These are phyloP conservation scores for Hevea brasiliensis DNA, from an alignment of 345 rosid genomes.

Conservation along the genomic window DNA sequence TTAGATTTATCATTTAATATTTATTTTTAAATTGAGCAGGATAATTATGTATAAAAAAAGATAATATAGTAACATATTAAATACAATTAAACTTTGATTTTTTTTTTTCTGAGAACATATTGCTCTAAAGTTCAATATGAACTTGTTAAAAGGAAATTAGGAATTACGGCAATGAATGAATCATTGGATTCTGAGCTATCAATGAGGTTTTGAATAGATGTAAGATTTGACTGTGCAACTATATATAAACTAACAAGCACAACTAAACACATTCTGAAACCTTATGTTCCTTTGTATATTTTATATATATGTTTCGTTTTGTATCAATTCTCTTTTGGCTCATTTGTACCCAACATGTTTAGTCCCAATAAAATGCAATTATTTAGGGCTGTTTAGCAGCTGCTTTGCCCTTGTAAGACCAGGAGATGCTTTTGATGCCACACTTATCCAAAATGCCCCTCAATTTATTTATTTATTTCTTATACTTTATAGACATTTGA, in stretches of 20 bases:
- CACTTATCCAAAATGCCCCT: background rate
- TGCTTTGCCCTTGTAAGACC: background rate
- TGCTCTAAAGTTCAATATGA: too few relatives aligned
- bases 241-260: background rate
- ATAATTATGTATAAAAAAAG: too few relatives aligned
- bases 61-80: too few relatives aligned
- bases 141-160: too few relatives aligned
- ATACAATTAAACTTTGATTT: too few relatives aligned
- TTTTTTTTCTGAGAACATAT: too few relatives aligned
- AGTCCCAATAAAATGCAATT: background rate
- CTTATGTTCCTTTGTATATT: background rate
- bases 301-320: background rate
- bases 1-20: too few relatives aligned
- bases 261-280: background rate
- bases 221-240: too few relatives aligned
- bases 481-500: slow-evolving; percentile 8
- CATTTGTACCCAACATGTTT: background rate
- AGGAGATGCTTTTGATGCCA: background rate
- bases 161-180: too few relatives aligned
- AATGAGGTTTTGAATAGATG: too few relatives aligned
- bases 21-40: too few relatives aligned
- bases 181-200: too few relatives aligned
- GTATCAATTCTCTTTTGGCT: background rate
- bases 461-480: background rate
- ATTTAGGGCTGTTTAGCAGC: background rate